Conservation (phyloP, 2,329 filamentous ascomycete species). For the Onygena corvina region DNA sequence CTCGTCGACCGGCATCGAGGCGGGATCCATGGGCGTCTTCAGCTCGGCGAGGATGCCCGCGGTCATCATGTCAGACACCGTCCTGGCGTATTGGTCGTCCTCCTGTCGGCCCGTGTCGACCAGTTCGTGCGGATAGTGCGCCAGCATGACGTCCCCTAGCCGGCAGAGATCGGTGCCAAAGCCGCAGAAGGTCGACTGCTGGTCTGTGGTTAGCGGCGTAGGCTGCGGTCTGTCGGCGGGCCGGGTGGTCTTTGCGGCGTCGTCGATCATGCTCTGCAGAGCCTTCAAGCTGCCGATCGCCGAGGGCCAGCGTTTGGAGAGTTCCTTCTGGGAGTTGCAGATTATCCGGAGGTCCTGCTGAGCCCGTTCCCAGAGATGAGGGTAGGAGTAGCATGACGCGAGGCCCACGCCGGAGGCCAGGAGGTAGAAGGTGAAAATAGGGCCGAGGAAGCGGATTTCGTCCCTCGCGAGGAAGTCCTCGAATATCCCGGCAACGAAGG, state of each 20-base stretch:
- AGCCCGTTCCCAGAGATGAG: constrained; percentile 18
- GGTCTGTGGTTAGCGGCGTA: constrained; percentile 17
- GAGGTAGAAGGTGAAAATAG: constrained; percentile 36
- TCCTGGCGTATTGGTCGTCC: constrained; percentile 16
- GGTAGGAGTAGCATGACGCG: constrained; percentile 26
- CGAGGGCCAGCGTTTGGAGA: constrained; percentile 23
- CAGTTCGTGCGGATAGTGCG: constrained; percentile 12
- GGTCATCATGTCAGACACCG: constrained; percentile 18
- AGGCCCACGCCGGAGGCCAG: constrained; percentile 31
- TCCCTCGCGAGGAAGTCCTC: constrained; percentile 36
- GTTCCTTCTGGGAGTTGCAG: constrained; percentile 20
- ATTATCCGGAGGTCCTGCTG: constrained; percentile 19
- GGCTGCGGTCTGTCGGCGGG: constrained; percentile 12
- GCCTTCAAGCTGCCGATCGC: constrained; percentile 21
- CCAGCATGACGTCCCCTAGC: constrained; percentile 19
- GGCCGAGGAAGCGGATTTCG: constrained; percentile 33
- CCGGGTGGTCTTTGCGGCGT: constrained; percentile 12
- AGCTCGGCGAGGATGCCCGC: constrained; percentile 18
- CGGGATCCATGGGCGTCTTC: constrained; percentile 14
- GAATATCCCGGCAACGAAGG: constrained; percentile 34
- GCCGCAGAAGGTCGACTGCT: constrained; percentile 18
- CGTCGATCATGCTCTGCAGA: constrained; percentile 20
- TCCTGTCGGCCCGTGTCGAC: constrained; percentile 12
- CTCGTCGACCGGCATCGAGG: constrained; percentile 15
- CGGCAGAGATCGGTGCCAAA: constrained; percentile 22